Evolutionary conservation across 2,329 filamentous ascomycete species (phyloP).

Genomic region (Apiospora koreana): DNA sequence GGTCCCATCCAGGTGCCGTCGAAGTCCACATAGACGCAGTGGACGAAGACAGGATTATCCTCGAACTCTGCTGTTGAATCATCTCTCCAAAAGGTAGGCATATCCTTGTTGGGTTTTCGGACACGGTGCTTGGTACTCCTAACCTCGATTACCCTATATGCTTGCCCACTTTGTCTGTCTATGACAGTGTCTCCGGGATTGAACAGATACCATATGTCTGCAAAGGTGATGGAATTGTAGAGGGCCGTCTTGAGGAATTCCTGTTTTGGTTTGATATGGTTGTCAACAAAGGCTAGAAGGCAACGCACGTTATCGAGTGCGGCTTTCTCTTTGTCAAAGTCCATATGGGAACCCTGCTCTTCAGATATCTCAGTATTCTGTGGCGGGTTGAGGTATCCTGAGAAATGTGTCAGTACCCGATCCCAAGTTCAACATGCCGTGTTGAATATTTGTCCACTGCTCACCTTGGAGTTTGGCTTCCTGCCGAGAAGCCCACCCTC

Average conservation of each 20-base stretch:
- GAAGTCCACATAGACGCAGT: not conserved
- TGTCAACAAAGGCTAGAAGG: not conserved
- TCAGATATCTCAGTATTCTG: not conserved
- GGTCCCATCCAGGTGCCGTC: not conserved
- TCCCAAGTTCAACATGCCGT: not conserved
- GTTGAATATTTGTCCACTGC: too few species aligned
- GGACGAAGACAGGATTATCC: not conserved
- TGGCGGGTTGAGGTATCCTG: not conserved
- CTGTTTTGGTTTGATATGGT: not conserved
- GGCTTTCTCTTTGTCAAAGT: not conserved
- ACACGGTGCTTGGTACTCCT: not conserved
- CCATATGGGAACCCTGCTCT: not conserved
- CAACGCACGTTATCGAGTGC: not conserved
- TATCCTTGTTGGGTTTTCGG: not conserved
- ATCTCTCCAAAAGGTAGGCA: not conserved
- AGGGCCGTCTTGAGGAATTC: not conserved
- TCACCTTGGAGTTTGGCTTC: not conserved
- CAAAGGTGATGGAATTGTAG: not conserved
- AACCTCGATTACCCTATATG: not conserved
- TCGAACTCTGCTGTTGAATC: not conserved
- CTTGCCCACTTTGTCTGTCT: not conserved
- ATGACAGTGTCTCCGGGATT: not conserved
- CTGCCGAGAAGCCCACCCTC: not conserved
- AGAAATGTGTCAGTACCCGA: not conserved
- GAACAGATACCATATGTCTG: not conserved